phyloP scores from a whole-genome alignment of 495 filamentous ascomycete species.

The Pseudomonodictys pantanalensis region DNA sequence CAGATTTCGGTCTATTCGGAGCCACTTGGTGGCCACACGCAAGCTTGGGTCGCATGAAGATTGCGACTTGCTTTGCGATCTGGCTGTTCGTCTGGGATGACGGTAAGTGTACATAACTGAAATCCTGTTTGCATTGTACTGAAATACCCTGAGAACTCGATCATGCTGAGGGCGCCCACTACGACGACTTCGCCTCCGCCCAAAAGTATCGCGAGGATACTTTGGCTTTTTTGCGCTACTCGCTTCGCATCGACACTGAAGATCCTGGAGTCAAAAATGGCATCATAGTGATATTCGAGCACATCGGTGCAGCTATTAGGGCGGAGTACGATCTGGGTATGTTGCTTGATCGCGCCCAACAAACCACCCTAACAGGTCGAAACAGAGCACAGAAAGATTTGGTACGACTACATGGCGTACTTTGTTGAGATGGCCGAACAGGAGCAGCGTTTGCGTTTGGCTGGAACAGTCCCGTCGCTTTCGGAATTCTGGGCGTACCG shows the following conservation, averaged over 20 bases:
- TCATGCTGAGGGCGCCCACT: neutral
- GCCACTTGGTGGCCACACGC: constrained; percentile 5
- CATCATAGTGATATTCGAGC: constrained; percentile 1
- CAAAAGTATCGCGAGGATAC: constrained; percentile 6
- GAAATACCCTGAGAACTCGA: no score
- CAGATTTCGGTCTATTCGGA: constrained; percentile 4
- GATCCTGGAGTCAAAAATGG: neutral
- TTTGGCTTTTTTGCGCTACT: neutral
- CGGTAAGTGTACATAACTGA: no score
- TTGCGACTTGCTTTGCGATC: neutral
- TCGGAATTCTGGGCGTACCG: constrained; percentile 5
- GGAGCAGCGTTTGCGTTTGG: constrained; percentile 4
- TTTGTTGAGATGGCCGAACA: neutral
- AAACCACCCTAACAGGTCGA: no score
- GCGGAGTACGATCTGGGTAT: neutral
- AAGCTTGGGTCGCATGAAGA: neutral
- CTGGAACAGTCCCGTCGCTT: neutral
- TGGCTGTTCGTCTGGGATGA: constrained; percentile 14
- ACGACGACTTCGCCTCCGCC: neutral
- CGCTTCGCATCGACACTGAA: neutral
- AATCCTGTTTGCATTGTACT: no score
- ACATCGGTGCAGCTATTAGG: neutral
- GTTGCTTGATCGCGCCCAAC: no score
- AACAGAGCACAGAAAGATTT: neutral
- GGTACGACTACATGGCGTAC: neutral